phyloP scores from a whole-genome alignment of 768 basidiomycete species.

The Mycena vitilis region DNA sequence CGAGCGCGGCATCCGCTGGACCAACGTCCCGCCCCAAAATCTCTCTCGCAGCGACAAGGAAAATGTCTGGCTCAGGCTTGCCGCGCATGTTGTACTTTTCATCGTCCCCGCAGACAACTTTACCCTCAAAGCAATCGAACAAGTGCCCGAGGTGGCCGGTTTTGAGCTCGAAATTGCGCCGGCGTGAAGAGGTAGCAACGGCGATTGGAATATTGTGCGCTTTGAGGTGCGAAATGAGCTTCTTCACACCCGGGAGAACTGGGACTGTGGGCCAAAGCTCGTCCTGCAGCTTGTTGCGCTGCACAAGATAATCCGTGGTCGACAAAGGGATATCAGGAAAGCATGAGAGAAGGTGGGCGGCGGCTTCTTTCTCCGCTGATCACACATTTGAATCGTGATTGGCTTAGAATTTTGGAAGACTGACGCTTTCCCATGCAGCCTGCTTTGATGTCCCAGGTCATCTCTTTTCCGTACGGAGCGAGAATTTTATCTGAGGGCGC shows the following conservation, averaged over 20 bases:
- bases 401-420: constrained; percentile 26
- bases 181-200: constrained; percentile 81
- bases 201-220: constrained; percentile 79
- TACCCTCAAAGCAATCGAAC: constrained; percentile 71
- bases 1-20: constrained; percentile 47
- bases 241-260: constrained; percentile 78
- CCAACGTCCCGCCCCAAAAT: constrained; percentile 70
- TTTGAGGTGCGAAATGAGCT: constrained; percentile 78
- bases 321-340: constrained; percentile 80
- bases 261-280: constrained; percentile 74
- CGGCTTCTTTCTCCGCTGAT: constrained; percentile 75
- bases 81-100: constrained; percentile 61
- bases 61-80: constrained; percentile 89
- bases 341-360: constrained; percentile 76
- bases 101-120: constrained; percentile 82
- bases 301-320: constrained; percentile 66
- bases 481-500: constrained; percentile 73
- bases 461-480: constrained; percentile 73
- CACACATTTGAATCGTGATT: neutral
- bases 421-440: constrained; percentile 89
- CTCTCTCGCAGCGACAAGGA: constrained; percentile 75
- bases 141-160: constrained; percentile 68
- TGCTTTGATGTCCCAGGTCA: constrained; percentile 93
- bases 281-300: constrained; percentile 70
- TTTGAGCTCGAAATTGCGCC: constrained; percentile 76